Conservation (phyloP, 2,329 filamentous ascomycete genomes). For the Colletotrichum sp. region DNA sequence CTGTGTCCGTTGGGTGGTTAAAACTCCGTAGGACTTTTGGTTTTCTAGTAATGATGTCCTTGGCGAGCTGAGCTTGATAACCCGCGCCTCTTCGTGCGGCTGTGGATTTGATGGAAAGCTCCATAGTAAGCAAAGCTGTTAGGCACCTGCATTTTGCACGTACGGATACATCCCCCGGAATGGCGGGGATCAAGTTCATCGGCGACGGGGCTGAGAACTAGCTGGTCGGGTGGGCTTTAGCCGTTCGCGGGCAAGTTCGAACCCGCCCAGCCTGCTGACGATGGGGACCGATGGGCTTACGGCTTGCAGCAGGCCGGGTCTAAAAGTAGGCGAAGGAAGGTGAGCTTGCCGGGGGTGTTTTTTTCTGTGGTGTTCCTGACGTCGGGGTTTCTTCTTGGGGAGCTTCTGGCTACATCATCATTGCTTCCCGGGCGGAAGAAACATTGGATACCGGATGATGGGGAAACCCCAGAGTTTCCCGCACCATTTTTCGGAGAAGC, state of each 20-base stretch:
- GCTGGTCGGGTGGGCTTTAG: background rate
- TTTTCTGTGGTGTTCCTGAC: background rate
- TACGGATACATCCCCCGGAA: background rate
- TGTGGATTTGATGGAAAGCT: background rate
- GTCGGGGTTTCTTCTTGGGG: background rate
- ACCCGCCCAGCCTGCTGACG: background rate
- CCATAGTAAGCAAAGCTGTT: background rate
- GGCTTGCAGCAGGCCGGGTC: constrained; percentile 8
- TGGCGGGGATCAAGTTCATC: background rate
- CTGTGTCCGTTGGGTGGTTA: background rate
- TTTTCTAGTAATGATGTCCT: background rate
- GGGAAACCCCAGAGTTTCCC: background rate
- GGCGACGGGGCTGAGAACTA: background rate
- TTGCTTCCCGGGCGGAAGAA: background rate
- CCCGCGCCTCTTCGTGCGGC: background rate
- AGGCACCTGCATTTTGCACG: background rate
- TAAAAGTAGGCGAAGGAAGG: constrained; percentile 7
- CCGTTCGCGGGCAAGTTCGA: background rate
- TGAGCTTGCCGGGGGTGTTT: background rate
- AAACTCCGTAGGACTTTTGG: background rate
- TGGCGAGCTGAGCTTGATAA: background rate
- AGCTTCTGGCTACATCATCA: background rate
- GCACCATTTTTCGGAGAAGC: background rate
- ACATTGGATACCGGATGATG: background rate
- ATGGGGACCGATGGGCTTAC: background rate